Conservation (phyloP, 768 basidiomycete genomes). For the Pleurotus ostreatus region DNA sequence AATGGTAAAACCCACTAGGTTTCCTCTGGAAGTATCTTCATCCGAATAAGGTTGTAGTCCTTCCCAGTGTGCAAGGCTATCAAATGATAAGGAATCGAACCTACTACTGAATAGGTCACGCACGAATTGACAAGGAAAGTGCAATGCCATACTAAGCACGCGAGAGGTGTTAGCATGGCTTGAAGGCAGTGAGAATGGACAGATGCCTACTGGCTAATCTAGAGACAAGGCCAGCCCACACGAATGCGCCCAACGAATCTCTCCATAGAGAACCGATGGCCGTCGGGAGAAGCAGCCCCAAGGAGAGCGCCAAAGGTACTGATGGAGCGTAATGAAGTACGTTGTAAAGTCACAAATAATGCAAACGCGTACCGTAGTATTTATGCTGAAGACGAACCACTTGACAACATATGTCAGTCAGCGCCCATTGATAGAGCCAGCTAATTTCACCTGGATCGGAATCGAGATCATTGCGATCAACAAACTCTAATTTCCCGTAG, state of each 20-base stretch:
- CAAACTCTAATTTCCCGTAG: conserved; percentile 56
- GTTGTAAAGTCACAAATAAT: background rate
- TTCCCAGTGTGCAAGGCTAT: conserved; percentile 74
- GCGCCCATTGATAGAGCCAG: background rate
- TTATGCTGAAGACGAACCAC: conserved; percentile 71
- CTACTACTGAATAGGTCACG: conserved; percentile 16
- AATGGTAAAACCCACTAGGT: conserved; percentile 42
- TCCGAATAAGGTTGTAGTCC: conserved; percentile 79
- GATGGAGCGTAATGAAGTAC: background rate
- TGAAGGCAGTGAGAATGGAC: background rate
- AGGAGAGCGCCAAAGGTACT: conserved; percentile 59
- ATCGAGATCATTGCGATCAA: conserved; percentile 68
- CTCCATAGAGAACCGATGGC: conserved; percentile 52
- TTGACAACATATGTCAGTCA: conserved; percentile 17
- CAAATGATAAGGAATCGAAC: no score
- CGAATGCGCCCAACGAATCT: conserved; percentile 63
- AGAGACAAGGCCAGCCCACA: conserved; percentile 69
- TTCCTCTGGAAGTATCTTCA: conserved; percentile 75
- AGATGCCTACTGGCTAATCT: conserved; percentile 49
- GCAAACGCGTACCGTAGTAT: conserved; percentile 45
- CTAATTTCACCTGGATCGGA: conserved; percentile 56
- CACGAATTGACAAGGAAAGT: conserved; percentile 72
- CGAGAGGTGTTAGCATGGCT: no score
- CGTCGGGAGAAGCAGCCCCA: conserved; percentile 57
- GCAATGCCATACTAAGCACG: conserved; percentile 58